These are phyloP conservation scores for Cardamine resedifolia DNA, from an alignment of 345 rosid genomes.

Conservation along the genomic window DNA sequence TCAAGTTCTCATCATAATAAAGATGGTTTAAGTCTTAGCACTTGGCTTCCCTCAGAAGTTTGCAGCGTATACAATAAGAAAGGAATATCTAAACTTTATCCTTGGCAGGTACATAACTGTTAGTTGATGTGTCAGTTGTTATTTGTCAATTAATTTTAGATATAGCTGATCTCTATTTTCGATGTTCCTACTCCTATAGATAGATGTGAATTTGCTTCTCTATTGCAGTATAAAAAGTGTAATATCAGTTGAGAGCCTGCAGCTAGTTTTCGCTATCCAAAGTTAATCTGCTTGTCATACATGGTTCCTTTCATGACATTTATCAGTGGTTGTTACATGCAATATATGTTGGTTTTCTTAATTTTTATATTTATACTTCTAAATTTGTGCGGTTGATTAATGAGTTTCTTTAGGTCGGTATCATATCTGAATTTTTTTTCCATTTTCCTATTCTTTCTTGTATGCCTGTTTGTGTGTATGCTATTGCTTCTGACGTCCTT, in stretches of 20 bases:
- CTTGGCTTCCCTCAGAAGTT: constrained; percentile 87
- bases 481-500: constrained; percentile 24
- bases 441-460: constrained; percentile 6
- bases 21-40: constrained; percentile 54
- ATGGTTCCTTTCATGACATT: constrained; percentile 13
- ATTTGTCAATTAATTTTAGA: constrained; percentile 3
- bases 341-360: constrained; percentile 13
- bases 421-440: background rate
- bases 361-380: background rate
- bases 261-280: constrained; percentile 15
- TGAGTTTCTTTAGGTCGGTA: background rate
- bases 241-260: constrained; percentile 8
- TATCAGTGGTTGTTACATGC: background rate
- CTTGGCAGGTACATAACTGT: constrained; percentile 78
- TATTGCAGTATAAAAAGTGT: constrained; percentile 11
- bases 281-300: constrained; percentile 11
- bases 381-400: background rate
- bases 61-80: constrained; percentile 69
- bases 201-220: constrained; percentile 17
- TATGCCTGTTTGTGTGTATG: constrained; percentile 13
- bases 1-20: constrained; percentile 53
- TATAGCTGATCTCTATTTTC: constrained; percentile 9
- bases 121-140: constrained; percentile 13
- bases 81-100: constrained; percentile 82
- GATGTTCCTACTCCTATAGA: constrained; percentile 11